phyloP scores from a whole-genome alignment of 2,329 filamentous ascomycete genomes.

The Fusarium piperis region DNA sequence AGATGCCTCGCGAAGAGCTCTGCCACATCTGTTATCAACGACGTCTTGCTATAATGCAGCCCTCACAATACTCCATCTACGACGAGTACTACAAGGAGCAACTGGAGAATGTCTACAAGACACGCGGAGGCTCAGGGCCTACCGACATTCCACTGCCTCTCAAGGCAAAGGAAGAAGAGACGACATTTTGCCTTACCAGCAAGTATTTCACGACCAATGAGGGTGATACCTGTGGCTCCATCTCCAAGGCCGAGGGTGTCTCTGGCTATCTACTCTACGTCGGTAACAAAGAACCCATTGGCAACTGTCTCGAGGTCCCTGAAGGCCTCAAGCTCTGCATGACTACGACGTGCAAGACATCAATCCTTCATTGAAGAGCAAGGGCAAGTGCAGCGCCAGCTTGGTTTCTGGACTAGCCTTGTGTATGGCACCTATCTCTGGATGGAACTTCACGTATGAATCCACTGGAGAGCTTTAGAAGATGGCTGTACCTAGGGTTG shows the following conservation, averaged over 20 bases:
- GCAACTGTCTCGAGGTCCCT: too few relatives aligned
- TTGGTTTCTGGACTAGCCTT: constrained; percentile 10
- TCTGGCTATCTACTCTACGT: too few relatives aligned
- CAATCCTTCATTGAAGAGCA: constrained; percentile 9
- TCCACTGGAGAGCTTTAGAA: neutral
- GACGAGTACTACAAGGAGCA: constrained; percentile 15
- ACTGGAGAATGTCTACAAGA: constrained; percentile 18
- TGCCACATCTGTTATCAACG: constrained; percentile 36
- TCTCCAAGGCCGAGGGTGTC: too few relatives aligned
- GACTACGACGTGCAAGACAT: neutral
- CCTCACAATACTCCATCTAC: constrained; percentile 34
- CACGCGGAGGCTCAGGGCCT: constrained; percentile 2
- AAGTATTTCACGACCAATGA: too few relatives aligned
- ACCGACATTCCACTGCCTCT: neutral
- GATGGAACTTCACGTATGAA: constrained; percentile 8
- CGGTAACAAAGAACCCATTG: too few relatives aligned
- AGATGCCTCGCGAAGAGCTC: constrained; percentile 37
- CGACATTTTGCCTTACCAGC: too few relatives aligned
- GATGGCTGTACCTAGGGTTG: too few relatives aligned
- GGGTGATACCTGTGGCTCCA: too few relatives aligned
- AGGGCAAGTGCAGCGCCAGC: neutral
- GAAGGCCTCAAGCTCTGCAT: too few relatives aligned
- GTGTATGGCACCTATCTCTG: constrained; percentile 7
- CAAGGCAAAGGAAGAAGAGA: neutral
- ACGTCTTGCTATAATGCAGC: constrained; percentile 39